These are phyloP conservation scores for Pseudogymnoascus sp. DNA, from an alignment of 2,329 filamentous ascomycete species.

Conservation along the genomic window DNA sequence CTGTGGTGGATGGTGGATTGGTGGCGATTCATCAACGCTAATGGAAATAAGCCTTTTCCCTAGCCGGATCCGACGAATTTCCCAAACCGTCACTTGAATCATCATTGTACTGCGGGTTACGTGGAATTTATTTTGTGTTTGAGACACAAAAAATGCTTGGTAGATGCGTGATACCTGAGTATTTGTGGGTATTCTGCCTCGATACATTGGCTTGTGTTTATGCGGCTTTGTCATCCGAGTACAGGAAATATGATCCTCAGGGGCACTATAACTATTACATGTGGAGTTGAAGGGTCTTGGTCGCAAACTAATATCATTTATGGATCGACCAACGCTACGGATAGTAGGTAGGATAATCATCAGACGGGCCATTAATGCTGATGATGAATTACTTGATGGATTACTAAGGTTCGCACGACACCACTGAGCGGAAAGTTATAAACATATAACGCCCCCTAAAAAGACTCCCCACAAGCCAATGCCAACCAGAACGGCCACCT, in stretches of 20 bases:
- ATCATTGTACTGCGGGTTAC: not conserved
- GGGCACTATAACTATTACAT: not conserved
- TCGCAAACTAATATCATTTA: not conserved
- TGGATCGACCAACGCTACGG: not conserved
- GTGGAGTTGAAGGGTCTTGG: not conserved
- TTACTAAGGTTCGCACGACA: slow-evolving; percentile 1
- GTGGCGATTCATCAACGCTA: not conserved
- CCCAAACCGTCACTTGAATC: not conserved
- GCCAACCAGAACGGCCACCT: not conserved
- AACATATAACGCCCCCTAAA: not conserved
- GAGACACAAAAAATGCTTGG: not conserved
- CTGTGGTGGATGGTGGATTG: not conserved
- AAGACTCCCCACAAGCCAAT: not conserved
- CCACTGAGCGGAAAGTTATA: not conserved
- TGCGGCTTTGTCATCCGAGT: not conserved
- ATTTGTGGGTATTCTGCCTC: not conserved
- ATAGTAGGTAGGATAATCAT: not conserved
- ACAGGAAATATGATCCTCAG: not conserved
- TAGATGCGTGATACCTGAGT: not conserved
- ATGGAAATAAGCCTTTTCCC: not conserved
- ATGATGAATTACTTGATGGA: not conserved
- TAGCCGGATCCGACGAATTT: not conserved
- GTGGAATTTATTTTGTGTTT: not conserved
- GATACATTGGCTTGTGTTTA: not conserved
- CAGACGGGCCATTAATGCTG: not conserved